Evolutionary conservation across 2,329 filamentous ascomycete species (phyloP).

Genomic region (Myriangium duriaei): DNA sequence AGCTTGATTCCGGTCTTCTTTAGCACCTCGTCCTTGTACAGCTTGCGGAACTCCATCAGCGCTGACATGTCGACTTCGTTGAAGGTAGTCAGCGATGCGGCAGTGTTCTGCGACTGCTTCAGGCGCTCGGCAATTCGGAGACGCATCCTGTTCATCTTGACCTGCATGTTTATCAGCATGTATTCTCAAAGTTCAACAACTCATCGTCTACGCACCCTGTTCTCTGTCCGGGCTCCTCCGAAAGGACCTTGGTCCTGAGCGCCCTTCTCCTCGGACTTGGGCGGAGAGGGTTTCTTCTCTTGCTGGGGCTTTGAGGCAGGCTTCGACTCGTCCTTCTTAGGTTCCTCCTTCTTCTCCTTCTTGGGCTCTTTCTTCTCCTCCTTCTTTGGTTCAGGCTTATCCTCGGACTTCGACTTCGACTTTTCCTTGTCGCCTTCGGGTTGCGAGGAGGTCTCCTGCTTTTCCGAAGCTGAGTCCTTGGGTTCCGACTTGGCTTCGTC

Average conservation of each 20-base stretch:
- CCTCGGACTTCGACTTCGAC: constrained; percentile 23
- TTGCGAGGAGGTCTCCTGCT: constrained; percentile 45
- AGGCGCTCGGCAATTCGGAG: constrained; percentile 92
- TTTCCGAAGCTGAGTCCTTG: constrained; percentile 46
- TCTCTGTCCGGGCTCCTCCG: constrained; percentile 70
- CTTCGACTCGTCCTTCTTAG: constrained; percentile 32
- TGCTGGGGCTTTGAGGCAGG: constrained; percentile 32
- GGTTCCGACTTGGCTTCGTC: constrained; percentile 44
- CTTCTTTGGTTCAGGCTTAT: constrained; percentile 35
- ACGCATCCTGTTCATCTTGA: constrained; percentile 99
- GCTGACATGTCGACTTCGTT: constrained; percentile 99
- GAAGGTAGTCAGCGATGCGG: constrained; percentile 93
- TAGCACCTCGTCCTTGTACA: constrained; percentile 91
- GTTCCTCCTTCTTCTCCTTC: constrained; percentile 26
- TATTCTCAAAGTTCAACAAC: too few relatives aligned
- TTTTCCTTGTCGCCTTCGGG: constrained; percentile 38
- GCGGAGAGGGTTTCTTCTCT: constrained; percentile 33
- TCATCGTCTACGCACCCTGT: constrained; percentile 51
- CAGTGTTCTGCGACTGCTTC: constrained; percentile 98
- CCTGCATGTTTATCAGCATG: too few relatives aligned
- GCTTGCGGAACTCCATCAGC: constrained; percentile 90
- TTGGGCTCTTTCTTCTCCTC: constrained; percentile 21
- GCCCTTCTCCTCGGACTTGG: constrained; percentile 25
- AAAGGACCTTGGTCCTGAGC: constrained; percentile 27
- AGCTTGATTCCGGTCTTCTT: constrained; percentile 97